Percentiles rank a stretch among this genome's conserved stretches.
Conservation (phyloP, 139 green algal genomes). For the Picochlorum costavermella region DNA sequence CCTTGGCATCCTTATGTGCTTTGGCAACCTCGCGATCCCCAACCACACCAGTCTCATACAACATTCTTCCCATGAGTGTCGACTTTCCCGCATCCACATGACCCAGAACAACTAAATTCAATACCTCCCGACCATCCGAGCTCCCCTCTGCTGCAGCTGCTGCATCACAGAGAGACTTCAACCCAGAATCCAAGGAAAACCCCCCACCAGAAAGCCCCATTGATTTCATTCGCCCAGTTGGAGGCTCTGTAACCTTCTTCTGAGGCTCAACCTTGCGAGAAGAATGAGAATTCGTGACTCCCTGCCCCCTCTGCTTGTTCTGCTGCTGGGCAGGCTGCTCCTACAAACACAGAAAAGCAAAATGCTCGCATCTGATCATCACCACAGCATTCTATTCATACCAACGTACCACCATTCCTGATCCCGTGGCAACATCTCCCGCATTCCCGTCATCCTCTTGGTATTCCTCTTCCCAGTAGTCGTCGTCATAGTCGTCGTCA, state of each 20-base stretch:
- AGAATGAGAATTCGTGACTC: too few species aligned
- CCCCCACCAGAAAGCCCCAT: neutral
- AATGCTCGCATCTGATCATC: too few species aligned
- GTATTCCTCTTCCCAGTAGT: slow-evolving; percentile 31
- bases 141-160: slow-evolving; percentile 21
- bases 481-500: slow-evolving; percentile 44
- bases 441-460: neutral
- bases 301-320: too few species aligned
- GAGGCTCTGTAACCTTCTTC: too few species aligned
- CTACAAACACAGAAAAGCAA: too few species aligned
- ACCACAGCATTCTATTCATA: too few species aligned
- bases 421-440: too few species aligned
- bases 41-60: slow-evolving; percentile 70
- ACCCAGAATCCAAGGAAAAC: slow-evolving; percentile 32
- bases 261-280: too few species aligned
- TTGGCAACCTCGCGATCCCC: slow-evolving; percentile 56
- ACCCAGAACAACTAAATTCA: slow-evolving; percentile 85
- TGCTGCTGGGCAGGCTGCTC: too few species aligned
- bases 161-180: slow-evolving; percentile 29
- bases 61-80: slow-evolving; percentile 89
- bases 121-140: slow-evolving; percentile 9
- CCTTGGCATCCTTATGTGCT: slow-evolving; percentile 53
- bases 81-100: slow-evolving; percentile 97
- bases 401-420: too few species aligned
- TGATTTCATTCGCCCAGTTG: neutral